These are phyloP conservation scores for Trapa incisa DNA, from an alignment of 345 rosid genomes.

Conservation along the genomic window DNA sequence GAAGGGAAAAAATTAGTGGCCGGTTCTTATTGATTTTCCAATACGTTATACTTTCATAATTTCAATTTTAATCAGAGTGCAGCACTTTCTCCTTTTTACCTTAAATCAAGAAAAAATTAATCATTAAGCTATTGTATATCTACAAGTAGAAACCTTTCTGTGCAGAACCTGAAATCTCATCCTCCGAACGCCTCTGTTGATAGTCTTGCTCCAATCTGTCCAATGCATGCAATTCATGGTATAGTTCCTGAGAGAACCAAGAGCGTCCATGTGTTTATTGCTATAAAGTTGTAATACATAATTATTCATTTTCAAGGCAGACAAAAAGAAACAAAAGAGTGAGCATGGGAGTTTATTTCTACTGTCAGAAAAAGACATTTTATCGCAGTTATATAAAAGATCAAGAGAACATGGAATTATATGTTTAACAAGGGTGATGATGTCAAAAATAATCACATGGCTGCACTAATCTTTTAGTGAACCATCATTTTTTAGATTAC, in stretches of 20 bases:
- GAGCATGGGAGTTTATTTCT: neutral
- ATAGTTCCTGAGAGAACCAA: constrained; percentile 41
- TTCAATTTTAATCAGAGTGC: neutral
- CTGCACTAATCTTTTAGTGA: neutral
- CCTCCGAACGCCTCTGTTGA: constrained; percentile 61
- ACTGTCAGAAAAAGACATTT: neutral
- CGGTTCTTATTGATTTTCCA: neutral
- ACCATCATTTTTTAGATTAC: neutral
- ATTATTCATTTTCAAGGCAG: constrained; percentile 1
- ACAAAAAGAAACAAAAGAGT: neutral
- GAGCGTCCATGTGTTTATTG: neutral
- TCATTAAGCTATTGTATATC: neutral
- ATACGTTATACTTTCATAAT: neutral
- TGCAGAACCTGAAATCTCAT: constrained; percentile 32
- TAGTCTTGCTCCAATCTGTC: constrained; percentile 76
- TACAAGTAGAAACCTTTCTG: constrained; percentile 32
- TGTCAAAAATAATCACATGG: neutral
- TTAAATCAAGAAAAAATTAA: neutral
- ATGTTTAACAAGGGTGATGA: neutral
- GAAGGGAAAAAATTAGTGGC: neutral
- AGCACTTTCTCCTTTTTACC: neutral
- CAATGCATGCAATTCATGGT: constrained; percentile 66
- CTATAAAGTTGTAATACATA: neutral
- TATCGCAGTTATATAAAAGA: neutral
- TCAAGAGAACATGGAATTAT: no score